Percentiles rank a stretch among this genome's conserved stretches.
Conservation (phyloP, 768 basidiomycete species). For the Mycena rebaudengoi region DNA sequence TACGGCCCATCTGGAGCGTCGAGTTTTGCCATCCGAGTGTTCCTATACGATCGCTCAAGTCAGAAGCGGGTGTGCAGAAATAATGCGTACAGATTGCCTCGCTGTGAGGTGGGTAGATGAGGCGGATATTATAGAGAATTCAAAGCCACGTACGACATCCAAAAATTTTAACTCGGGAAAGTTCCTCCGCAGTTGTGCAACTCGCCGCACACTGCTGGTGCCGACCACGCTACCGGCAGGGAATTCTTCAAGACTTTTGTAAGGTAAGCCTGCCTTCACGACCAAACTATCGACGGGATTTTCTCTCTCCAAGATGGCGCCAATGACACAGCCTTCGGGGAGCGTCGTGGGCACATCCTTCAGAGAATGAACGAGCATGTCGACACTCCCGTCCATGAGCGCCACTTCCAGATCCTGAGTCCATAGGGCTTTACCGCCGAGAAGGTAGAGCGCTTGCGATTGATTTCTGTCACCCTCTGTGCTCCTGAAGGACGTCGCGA, state of each 20-base stretch:
- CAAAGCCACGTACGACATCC: constrained; percentile 75
- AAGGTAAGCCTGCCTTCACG: constrained; percentile 74
- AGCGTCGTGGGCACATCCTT: constrained; percentile 95
- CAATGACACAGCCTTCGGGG: constrained; percentile 85
- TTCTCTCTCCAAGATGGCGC: constrained; percentile 86
- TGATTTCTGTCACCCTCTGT: constrained; percentile 82
- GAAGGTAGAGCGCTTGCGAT: constrained; percentile 50
- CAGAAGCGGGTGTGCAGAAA: constrained; percentile 11
- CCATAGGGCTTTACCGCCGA: constrained; percentile 57
- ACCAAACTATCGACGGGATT: constrained; percentile 91
- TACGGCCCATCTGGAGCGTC: constrained; percentile 85
- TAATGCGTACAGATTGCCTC: constrained; percentile 83
- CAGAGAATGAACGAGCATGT: constrained; percentile 91
- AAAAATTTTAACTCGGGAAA: constrained; percentile 82
- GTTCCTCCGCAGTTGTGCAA: constrained; percentile 86
- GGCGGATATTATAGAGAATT: neutral
- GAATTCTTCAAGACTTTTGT: constrained; percentile 81
- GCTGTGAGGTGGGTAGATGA: constrained; percentile 48
- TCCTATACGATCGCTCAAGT: constrained; percentile 59
- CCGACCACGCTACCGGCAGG: constrained; percentile 93
- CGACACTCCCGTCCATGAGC: constrained; percentile 74
- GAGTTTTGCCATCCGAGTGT: constrained; percentile 91
- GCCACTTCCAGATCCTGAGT: constrained; percentile 95
- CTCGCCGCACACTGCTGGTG: constrained; percentile 91
- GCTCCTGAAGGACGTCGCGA: constrained; percentile 28